These are phyloP conservation scores for Calonectria hawksworthii DNA, from an alignment of 2,329 filamentous ascomycete genomes.

Conservation along the genomic window DNA sequence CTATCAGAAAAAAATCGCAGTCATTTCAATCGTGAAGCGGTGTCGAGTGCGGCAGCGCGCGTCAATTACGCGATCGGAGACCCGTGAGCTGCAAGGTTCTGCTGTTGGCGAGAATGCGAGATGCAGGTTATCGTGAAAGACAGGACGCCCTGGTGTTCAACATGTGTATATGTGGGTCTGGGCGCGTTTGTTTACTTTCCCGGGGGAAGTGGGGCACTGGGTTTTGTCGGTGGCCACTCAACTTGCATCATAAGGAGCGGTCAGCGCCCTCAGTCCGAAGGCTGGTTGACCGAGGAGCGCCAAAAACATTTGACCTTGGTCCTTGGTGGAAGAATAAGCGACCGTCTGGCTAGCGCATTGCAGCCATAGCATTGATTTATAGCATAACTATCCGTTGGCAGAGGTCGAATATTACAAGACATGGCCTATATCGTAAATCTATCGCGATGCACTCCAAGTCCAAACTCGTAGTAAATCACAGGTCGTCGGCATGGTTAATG, in stretches of 20 bases:
- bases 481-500: not conserved
- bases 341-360: not conserved
- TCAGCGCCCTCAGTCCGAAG: not conserved
- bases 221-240: conserved; percentile 26
- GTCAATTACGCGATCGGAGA: conserved; percentile 14
- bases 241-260: conserved; percentile 14
- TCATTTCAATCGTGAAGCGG: conserved; percentile 36
- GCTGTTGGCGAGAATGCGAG: conserved; percentile 35
- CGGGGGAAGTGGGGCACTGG: conserved; percentile 31
- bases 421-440: too few species aligned
- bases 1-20: conserved; percentile 30
- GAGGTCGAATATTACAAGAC: not conserved
- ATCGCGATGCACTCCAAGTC: not conserved
- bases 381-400: not conserved
- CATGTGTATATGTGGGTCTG: conserved; percentile 35
- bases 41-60: conserved; percentile 18
- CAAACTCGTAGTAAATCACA: not conserved
- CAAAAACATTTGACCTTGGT: not conserved
- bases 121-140: conserved; percentile 28
- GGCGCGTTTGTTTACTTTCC: conserved; percentile 54
- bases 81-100: conserved; percentile 25
- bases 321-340: not conserved
- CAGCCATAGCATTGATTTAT: not conserved
- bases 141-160: conserved; percentile 23
- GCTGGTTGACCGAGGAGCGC: conserved; percentile 7